These are phyloP conservation scores for Oryza meyeriana DNA, from an alignment of 176 grass and related monocot species.

Conservation along the genomic window DNA sequence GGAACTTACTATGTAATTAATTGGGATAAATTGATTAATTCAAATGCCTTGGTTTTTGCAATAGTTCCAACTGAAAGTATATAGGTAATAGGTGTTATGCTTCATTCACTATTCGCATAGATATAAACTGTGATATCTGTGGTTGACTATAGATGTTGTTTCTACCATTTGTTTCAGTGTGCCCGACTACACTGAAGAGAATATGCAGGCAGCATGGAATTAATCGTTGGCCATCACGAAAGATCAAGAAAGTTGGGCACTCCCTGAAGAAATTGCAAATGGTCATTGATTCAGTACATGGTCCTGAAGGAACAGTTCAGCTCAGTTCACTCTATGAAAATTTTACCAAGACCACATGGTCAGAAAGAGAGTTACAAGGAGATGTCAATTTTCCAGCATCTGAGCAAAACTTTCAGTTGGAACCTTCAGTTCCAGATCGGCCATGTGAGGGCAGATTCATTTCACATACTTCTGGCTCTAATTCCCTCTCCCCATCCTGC, in stretches of 20 bases:
- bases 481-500: constrained; percentile 65
- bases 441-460: constrained; percentile 46
- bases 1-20: neutral
- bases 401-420: constrained; percentile 49
- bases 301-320: constrained; percentile 62
- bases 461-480: constrained; percentile 58
- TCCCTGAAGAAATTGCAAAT: constrained; percentile 93
- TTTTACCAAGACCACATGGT: constrained; percentile 76
- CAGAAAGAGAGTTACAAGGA: constrained; percentile 48
- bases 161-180: constrained; percentile 64
- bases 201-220: constrained; percentile 97
- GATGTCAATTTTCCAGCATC: constrained; percentile 30
- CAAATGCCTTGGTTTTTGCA: neutral
- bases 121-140: neutral
- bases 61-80: neutral
- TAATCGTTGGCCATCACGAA: constrained; percentile 91
- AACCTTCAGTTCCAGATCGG: constrained; percentile 40
- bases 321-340: constrained; percentile 89
- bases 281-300: constrained; percentile 89
- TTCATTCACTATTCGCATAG: constrained; percentile 17
- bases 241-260: constrained; percentile 96
- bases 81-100: neutral
- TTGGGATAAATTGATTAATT: neutral
- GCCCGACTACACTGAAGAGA: constrained; percentile 95
- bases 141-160: neutral